Evolutionary conservation across 352 stramenopile genomes (phyloP), one percentile per base, ranked within the genome.

Genomic region (Globisporangium middletonii): DNA sequence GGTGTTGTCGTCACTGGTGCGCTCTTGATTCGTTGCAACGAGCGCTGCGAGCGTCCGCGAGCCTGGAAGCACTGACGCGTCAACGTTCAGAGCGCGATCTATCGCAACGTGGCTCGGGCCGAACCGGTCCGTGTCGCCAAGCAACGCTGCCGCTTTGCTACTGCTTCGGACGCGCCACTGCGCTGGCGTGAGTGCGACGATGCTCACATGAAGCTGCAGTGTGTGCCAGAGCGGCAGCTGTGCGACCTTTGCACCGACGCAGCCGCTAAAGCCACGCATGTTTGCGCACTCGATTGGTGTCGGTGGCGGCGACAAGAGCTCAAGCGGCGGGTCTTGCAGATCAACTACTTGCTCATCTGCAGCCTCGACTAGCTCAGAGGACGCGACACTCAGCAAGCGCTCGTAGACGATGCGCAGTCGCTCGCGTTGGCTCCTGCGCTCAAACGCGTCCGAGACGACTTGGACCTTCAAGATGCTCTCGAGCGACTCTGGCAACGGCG

Each of bases 401-500:
- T 71, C 57, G 33, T 88, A 87, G 8, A 91, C 59, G 5, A 77
- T 35, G 12, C 64, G 52, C 0, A 91, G 68, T 8, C 80, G 68
- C 37, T 89, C 65, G 4, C 60, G 61, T 44, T 89, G 80, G 0
- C 58, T 58, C 35, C 61, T 61, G 30, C 74, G 75, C 30, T 72
- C 64, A 42, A 91, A 93, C 0, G 13, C 54, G 8, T 87, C 75
- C 0, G 75, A 79, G 3, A 87, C 72, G 26, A 91, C 42, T 2
- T 70, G 53, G 7, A 89, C 42, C 50, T 88, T 67, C 50, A 88
- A 79, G 50, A 64, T 72, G 35, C 57, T 67, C 8, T 73, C 35
- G 41, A 83, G 50, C 11, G 63, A 55, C 2, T 66, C 6, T 1
- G 72, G 55, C 19, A 87, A 28, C 50, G 76, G 66, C 16, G 55